phyloP scores from a whole-genome alignment of 176 grass and related monocot genomes.

The Oryza nivara region DNA sequence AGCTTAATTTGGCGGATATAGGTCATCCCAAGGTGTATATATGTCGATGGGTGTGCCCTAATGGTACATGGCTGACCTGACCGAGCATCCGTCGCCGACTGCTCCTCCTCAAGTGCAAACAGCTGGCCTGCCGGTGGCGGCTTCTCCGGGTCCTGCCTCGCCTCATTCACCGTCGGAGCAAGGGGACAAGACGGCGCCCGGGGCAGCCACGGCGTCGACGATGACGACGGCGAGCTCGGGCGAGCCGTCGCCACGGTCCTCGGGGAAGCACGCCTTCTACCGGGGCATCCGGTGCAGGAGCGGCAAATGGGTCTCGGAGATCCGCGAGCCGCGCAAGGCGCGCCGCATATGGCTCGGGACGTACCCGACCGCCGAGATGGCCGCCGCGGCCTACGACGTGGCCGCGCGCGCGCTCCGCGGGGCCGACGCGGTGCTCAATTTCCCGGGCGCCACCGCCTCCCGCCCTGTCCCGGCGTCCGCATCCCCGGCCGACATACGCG shows the following conservation, averaged over 20 bases:
- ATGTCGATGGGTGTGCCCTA: slow-evolving; percentile 45
- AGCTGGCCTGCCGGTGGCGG: not conserved
- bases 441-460: slow-evolving; percentile 53
- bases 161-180: slow-evolving; percentile 18
- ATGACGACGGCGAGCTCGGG: slow-evolving; percentile 42
- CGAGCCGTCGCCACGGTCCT: slow-evolving; percentile 40
- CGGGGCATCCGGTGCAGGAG: slow-evolving; percentile 86
- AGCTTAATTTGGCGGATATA: slow-evolving; percentile 19
- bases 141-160: slow-evolving; percentile 32
- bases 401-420: slow-evolving; percentile 78
- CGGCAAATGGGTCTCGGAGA: slow-evolving; percentile 99
- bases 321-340: slow-evolving; percentile 88
- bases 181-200: not conserved
- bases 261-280: slow-evolving; percentile 72
- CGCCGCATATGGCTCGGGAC: slow-evolving; percentile 97
- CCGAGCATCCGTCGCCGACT: slow-evolving; percentile 1
- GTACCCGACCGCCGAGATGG: slow-evolving; percentile 91
- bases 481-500: slow-evolving; percentile 63
- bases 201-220: not conserved
- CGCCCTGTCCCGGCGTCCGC: slow-evolving; percentile 28
- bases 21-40: slow-evolving; percentile 18
- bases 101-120: slow-evolving; percentile 27
- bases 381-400: slow-evolving; percentile 89
- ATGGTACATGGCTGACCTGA: slow-evolving; percentile 52
- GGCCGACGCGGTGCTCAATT: slow-evolving; percentile 72